phyloP scores from a whole-genome alignment of 2,329 filamentous ascomycete species.

The Tolypocladium cylindrosporum region DNA sequence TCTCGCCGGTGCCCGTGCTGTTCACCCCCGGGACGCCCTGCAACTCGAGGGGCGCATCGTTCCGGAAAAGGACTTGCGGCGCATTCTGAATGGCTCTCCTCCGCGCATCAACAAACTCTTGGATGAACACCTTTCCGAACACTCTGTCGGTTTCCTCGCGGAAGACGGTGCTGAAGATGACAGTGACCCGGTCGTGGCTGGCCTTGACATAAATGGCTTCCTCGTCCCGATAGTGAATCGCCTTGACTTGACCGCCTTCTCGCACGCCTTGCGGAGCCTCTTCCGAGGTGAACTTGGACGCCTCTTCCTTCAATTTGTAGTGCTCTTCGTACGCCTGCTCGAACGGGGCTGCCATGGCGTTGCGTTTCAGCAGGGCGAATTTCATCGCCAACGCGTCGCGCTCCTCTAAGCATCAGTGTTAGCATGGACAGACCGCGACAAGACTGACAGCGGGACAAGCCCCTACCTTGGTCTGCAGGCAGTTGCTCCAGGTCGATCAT shows the following conservation, averaged over 20 bases:
- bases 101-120: conserved; percentile 96
- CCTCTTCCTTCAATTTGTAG: conserved; percentile 74
- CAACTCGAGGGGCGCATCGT: conserved; percentile 86
- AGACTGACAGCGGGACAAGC: not conserved
- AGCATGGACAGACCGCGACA: not conserved
- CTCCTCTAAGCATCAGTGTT: conserved; percentile 45
- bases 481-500: conserved; percentile 80
- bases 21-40: conserved; percentile 78
- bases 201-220: conserved; percentile 99
- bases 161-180: conserved; percentile 98
- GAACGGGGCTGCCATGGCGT: conserved; percentile 97
- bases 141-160: conserved; percentile 95
- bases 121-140: conserved; percentile 95
- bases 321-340: conserved; percentile 95
- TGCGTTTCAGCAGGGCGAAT: conserved; percentile 88
- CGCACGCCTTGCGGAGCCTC: conserved; percentile 82
- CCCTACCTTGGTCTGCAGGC: conserved; percentile 63
- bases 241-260: conserved; percentile 87
- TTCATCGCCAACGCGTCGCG: conserved; percentile 79
- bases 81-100: conserved; percentile 95
- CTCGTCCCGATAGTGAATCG: conserved; percentile 97
- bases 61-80: conserved; percentile 91
- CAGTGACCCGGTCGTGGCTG: conserved; percentile 91
- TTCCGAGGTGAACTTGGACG: conserved; percentile 86
- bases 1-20: conserved; percentile 66